Evolutionary conservation across 768 basidiomycete genomes (phyloP).

Genomic region (Russula vinacea): DNA sequence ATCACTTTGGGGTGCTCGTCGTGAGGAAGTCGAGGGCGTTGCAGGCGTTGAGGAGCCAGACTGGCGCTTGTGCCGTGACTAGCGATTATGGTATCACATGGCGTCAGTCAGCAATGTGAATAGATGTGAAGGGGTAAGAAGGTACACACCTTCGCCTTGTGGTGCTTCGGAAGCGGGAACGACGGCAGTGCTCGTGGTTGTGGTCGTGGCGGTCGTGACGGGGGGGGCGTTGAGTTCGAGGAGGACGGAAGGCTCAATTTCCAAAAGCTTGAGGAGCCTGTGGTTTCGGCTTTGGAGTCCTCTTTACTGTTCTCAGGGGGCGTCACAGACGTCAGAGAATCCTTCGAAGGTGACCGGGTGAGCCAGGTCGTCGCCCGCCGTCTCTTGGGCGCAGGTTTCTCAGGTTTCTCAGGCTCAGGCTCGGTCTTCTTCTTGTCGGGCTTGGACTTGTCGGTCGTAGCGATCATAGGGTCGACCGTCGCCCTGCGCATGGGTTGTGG

Average conservation of each 20-base stretch:
- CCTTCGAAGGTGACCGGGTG: conserved; percentile 19
- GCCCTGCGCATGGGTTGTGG: conserved; percentile 16
- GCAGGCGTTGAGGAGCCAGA: conserved; percentile 76
- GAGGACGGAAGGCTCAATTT: conserved; percentile 9
- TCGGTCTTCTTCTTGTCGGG: conserved; percentile 15
- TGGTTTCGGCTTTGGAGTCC: conserved; percentile 14
- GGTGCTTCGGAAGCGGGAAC: conserved; percentile 14
- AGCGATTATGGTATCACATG: neutral
- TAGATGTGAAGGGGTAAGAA: neutral
- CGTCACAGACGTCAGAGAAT: conserved; percentile 13
- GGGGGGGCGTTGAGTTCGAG: conserved; percentile 1
- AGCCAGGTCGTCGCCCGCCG: conserved; percentile 27
- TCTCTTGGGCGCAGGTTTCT: conserved; percentile 9
- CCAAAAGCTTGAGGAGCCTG: conserved; percentile 23
- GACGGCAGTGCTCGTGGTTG: conserved; percentile 1
- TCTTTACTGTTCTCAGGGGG: conserved; percentile 17
- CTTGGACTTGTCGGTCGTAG: conserved; percentile 7
- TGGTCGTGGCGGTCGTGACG: neutral
- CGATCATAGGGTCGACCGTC: conserved; percentile 10
- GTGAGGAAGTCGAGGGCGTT: conserved; percentile 71
- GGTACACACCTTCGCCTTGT: conserved; percentile 27
- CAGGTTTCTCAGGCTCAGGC: conserved; percentile 15
- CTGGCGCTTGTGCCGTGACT: conserved; percentile 56
- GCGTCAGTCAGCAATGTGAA: neutral
- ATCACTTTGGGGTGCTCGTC: conserved; percentile 73